Evolutionary conservation across 345 rosid genomes (phyloP), one percentile per base, ranked within the genome.

Genomic region (Ricinus communis): DNA sequence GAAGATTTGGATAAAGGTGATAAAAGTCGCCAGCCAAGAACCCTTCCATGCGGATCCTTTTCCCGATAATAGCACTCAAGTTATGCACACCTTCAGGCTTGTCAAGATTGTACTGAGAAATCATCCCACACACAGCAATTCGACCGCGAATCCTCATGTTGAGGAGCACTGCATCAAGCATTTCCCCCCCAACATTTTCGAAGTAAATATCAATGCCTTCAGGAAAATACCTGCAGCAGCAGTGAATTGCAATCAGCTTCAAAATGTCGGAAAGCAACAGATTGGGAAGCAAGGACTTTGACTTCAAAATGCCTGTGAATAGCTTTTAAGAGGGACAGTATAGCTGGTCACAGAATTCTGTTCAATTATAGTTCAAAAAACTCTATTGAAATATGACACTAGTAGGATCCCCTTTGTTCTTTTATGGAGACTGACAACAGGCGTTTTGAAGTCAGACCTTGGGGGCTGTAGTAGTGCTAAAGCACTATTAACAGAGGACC

Each of bases 201-300:
- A 85, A 85, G 81, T 85, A 83, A 56, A 87, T 85, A 68, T 87
- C 88, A 11, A 84, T 85, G 68, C 87, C 91, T 71, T 84, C 81
- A 1, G 88, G 90, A 55, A 88, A 86, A 68, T 63, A 86, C 77
- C 87, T 85, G 62, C 47, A 25, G 10, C 1, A 28, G 1, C 14
- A 47, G 25, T 65, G 5, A 8, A 46, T 14, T 19, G 22, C 15
- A 62, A 62, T 59, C 24, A 61, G 38, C 41, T 15, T 16, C 38
- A n/a, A 58, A 30, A n/a, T 3, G 11, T 36, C 21, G 1, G 16
- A 19, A 3, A 60, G 2, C 13, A 4, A 36, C 14, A 53, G 53
- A 18, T 19, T 2, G 18, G 9, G n/a, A n/a, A n/a, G n/a, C n/a
- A 25, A 87, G 73, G 81, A 85, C 80, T 68, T 76, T 83, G 10